Conservation (phyloP, 768 basidiomycete species). For the Tylopilus sp. region DNA sequence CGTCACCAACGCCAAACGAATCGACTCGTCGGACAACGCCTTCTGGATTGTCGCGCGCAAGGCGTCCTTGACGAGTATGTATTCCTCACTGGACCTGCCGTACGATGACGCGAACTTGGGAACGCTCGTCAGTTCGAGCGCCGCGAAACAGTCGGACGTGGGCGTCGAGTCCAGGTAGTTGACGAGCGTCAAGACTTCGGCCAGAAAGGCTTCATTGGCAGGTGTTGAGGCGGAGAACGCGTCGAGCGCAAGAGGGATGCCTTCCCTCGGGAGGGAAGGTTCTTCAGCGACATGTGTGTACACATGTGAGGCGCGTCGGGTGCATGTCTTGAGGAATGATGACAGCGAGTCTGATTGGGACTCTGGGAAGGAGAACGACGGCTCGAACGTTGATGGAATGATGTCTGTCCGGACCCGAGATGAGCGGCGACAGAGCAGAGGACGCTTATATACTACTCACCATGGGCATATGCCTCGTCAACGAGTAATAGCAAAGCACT, state of each 20-base stretch:
- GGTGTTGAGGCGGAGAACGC: conserved; percentile 41
- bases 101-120: conserved; percentile 43
- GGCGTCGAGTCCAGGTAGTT: conserved; percentile 43
- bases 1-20: conserved; percentile 54
- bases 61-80: conserved; percentile 41
- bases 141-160: conserved; percentile 52
- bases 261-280: conserved; percentile 29
- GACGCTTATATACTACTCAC: conserved; percentile 36
- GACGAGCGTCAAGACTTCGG: conserved; percentile 44
- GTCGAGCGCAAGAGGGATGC: conserved; percentile 36
- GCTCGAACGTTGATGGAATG: conserved; percentile 48
- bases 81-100: conserved; percentile 54
- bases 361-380: conserved; percentile 44
- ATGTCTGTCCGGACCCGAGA: conserved; percentile 40
- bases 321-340: conserved; percentile 55
- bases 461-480: conserved; percentile 51
- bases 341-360: conserved; percentile 36
- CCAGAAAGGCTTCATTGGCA: conserved; percentile 37
- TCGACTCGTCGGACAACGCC: conserved; percentile 35
- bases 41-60: conserved; percentile 48
- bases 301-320: conserved; percentile 52
- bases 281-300: conserved; percentile 54
- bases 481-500: conserved; percentile 54
- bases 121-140: conserved; percentile 55
- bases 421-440: neutral